phyloP scores from a whole-genome alignment of 2,329 filamentous ascomycete genomes.

The Trichoderma simmonsii region DNA sequence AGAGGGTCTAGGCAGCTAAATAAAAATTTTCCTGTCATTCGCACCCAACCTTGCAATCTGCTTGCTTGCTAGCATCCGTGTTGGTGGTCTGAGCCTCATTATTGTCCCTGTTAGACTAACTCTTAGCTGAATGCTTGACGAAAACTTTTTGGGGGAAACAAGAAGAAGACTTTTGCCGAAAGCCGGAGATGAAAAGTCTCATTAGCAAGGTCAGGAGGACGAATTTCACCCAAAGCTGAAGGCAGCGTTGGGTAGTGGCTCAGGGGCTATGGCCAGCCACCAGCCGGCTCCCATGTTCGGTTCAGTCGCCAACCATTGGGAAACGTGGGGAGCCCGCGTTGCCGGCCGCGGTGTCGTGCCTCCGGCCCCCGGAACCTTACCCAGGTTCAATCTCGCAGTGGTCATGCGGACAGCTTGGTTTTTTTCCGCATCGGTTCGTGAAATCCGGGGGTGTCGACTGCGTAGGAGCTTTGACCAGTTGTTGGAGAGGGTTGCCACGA shows the following conservation, averaged over 20 bases:
- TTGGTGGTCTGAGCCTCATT: slow-evolving; percentile 9
- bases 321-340: slow-evolving; percentile 19
- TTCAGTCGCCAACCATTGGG: slow-evolving; percentile 2
- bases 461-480: slow-evolving; percentile 11
- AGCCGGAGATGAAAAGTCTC: slow-evolving; percentile 2
- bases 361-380: not conserved
- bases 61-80: not conserved
- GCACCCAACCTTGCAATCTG: slow-evolving; percentile 1
- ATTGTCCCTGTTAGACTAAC: not conserved
- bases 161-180: not conserved
- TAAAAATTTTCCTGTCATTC: slow-evolving; percentile 17
- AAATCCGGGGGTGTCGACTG: slow-evolving; percentile 8
- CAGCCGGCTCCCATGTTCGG: not conserved
- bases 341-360: slow-evolving; percentile 7
- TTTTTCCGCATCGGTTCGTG: slow-evolving; percentile 10
- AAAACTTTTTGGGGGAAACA: not conserved
- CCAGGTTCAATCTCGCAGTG: slow-evolving; percentile 14
- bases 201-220: slow-evolving; percentile 12
- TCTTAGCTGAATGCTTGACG: not conserved
- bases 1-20: slow-evolving; percentile 18
- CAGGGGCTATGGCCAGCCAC: slow-evolving; percentile 1
- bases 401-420: slow-evolving; percentile 17
- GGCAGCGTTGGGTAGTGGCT: not conserved
- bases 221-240: not conserved
- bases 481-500: not conserved